Conservation (phyloP, 202 grass and related monocot species). For the Cymbopogon flexuosus region DNA sequence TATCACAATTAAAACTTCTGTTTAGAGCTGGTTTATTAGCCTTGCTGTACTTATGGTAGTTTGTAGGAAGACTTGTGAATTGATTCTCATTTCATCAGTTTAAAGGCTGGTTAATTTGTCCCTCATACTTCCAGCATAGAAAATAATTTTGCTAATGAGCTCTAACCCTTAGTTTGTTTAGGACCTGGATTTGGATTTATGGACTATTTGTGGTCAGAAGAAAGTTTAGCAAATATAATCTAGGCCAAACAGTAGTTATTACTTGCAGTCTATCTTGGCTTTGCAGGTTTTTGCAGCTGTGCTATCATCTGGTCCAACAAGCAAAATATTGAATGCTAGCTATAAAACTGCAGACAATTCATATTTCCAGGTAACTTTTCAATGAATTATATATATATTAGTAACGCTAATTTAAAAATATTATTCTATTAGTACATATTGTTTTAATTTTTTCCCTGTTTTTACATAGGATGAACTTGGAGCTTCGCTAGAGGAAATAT, state of each 20-base stretch:
- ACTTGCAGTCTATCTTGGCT: not conserved
- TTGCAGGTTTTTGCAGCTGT: constrained; percentile 86
- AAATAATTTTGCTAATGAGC: constrained; percentile 4
- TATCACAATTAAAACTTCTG: constrained; percentile 9
- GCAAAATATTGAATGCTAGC: constrained; percentile 69
- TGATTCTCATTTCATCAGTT: constrained; percentile 6
- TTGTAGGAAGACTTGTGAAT: not conserved
- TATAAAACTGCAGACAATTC: constrained; percentile 69
- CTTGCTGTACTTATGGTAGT: not conserved
- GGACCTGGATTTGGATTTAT: not conserved
- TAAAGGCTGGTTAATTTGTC: not conserved
- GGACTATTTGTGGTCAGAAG: not conserved
- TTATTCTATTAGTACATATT: constrained; percentile 33
- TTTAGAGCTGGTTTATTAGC: not conserved
- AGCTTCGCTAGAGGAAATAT: constrained; percentile 89
- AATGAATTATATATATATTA: not conserved
- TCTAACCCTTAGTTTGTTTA: not conserved
- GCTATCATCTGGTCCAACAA: constrained; percentile 66
- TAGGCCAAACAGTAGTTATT: not conserved
- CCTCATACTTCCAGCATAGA: not conserved
- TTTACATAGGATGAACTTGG: constrained; percentile 83
- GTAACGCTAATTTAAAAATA: not conserved
- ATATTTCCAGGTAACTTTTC: constrained; percentile 76
- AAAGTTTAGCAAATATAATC: not conserved
- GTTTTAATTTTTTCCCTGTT: not conserved